These are phyloP conservation scores for Bondarzewia mesenterica DNA, from an alignment of 1,284 basidiomycete genomes.

Conservation along the genomic window DNA sequence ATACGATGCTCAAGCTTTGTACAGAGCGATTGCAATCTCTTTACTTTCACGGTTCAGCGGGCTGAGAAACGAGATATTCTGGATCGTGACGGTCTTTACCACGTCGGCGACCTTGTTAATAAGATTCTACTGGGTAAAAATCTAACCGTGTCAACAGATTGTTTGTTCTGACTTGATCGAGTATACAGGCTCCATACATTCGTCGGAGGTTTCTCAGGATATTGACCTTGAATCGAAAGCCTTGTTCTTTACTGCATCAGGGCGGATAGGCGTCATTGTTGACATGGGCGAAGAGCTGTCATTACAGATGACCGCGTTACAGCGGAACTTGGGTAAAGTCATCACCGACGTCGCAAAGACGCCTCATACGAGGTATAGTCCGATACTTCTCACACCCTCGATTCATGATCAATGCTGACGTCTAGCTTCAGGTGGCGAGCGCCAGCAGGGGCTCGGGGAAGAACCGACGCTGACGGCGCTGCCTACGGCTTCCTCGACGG, in stretches of 20 bases:
- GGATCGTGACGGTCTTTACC: slow-evolving; percentile 56
- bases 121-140: slow-evolving; percentile 56
- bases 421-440: slow-evolving; percentile 50
- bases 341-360: slow-evolving; percentile 50
- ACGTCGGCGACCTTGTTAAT: slow-evolving; percentile 64
- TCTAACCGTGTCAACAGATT: background rate
- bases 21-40: slow-evolving; percentile 70
- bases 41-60: slow-evolving; percentile 52
- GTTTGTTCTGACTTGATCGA: background rate
- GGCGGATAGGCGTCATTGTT: slow-evolving; percentile 73
- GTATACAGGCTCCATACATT: slow-evolving; percentile 33
- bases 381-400: background rate
- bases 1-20: slow-evolving; percentile 1
- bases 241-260: slow-evolving; percentile 74
- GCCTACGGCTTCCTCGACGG: slow-evolving; percentile 84
- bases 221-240: slow-evolving; percentile 46
- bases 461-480: slow-evolving; percentile 44
- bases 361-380: slow-evolving; percentile 39
- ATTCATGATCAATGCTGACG: slow-evolving; percentile 3
- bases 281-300: slow-evolving; percentile 52
- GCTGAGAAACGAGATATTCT: slow-evolving; percentile 33
- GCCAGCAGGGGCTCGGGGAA: slow-evolving; percentile 46
- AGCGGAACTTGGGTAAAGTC: slow-evolving; percentile 66
- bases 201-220: slow-evolving; percentile 27
- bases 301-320: slow-evolving; percentile 63